Evolutionary conservation across 2,329 filamentous ascomycete genomes (phyloP).

Genomic region (Sporothrix brunneoviolacea): DNA sequence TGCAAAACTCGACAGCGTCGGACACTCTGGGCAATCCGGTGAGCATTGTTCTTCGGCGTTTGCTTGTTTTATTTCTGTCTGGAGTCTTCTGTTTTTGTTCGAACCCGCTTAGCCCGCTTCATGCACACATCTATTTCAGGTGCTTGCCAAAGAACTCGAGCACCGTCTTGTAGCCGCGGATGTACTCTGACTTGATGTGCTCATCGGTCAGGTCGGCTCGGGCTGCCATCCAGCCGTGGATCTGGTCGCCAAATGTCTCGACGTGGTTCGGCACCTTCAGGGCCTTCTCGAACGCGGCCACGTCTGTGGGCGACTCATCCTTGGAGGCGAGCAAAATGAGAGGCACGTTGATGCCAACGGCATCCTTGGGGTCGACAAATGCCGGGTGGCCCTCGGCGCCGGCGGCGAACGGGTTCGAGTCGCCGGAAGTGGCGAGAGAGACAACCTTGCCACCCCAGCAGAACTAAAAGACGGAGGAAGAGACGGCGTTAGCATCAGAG

Average conservation of each 20-base stretch:
- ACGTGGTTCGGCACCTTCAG: conserved; percentile 52
- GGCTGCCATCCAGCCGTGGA: conserved; percentile 70
- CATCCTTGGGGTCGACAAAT: conserved; percentile 59
- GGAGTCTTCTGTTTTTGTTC: no score
- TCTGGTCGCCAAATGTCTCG: conserved; percentile 60
- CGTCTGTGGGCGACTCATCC: conserved; percentile 52
- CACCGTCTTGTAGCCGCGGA: conserved; percentile 54
- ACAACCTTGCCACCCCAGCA: conserved; percentile 69
- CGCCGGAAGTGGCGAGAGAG: conserved; percentile 42
- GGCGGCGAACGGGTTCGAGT: conserved; percentile 49
- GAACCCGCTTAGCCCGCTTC: no score
- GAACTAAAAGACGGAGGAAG: conserved; percentile 26
- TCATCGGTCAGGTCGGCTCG: conserved; percentile 51
- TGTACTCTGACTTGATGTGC: conserved; percentile 54
- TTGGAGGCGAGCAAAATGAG: conserved; percentile 57
- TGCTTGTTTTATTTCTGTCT: no score
- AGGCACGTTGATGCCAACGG: conserved; percentile 52
- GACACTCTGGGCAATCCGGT: no score
- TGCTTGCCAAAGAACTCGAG: conserved; percentile 52
- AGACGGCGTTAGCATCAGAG: not conserved
- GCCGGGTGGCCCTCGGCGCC: conserved; percentile 51
- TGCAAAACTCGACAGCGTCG: no score
- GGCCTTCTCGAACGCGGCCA: conserved; percentile 49
- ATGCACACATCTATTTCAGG: conserved; percentile 25
- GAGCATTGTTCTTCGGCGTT: no score